Percentiles rank a stretch among this genome's conserved stretches.
These are phyloP conservation scores for Phyllosticta paracitricarpa DNA, from an alignment of 2,329 filamentous ascomycete species.

Conservation along the genomic window DNA sequence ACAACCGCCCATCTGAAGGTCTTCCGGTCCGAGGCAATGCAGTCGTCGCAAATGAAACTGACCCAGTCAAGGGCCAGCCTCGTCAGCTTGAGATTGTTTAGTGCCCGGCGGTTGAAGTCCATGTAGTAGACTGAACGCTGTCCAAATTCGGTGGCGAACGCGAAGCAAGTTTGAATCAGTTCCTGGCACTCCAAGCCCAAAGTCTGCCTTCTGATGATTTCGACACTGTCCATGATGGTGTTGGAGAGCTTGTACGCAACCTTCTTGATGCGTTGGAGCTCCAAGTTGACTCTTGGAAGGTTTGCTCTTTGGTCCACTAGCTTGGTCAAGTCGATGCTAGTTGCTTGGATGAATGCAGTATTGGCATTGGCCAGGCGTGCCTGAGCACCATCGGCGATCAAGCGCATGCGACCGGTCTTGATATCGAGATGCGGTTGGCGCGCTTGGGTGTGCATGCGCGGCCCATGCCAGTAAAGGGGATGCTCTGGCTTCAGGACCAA, in stretches of 20 bases:
- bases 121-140: conserved; percentile 91
- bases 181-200: conserved; percentile 81
- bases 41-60: conserved; percentile 95
- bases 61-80: conserved; percentile 94
- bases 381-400: conserved; percentile 82
- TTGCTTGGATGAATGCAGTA: conserved; percentile 62
- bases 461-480: conserved; percentile 70
- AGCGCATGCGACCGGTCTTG: conserved; percentile 72
- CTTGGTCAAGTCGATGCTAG: conserved; percentile 76
- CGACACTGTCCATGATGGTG: conserved; percentile 97
- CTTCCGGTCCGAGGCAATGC: conserved; percentile 83
- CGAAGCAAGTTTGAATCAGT: conserved; percentile 93
- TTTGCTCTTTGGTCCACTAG: conserved; percentile 90
- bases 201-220: conserved; percentile 81
- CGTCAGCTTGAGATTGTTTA: conserved; percentile 94
- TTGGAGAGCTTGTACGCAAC: conserved; percentile 95
- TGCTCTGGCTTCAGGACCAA: conserved; percentile 77
- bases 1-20: conserved; percentile 97
- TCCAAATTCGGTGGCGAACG: conserved; percentile 97
- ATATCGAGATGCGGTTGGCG: conserved; percentile 74
- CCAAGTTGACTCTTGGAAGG: conserved; percentile 79
- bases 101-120: conserved; percentile 87
- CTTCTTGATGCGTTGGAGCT: conserved; percentile 87
- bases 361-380: conserved; percentile 70
- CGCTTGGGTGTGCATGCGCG: conserved; percentile 59